Conservation (phyloP, 2,329 filamentous ascomycete species). For the Ophiostoma quercus region DNA sequence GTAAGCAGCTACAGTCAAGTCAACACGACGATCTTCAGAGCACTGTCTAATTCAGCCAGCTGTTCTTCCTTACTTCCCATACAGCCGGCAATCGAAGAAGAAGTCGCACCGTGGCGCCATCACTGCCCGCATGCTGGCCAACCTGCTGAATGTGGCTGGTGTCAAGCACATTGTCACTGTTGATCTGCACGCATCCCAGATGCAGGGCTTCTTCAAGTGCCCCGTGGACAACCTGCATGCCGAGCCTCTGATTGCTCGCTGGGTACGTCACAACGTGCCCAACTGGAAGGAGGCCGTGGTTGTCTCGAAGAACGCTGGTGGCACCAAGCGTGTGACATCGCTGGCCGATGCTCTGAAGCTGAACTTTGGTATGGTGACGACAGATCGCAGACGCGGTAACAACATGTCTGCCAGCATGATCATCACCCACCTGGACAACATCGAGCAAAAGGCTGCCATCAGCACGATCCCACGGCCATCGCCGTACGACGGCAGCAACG, state of each 20-base stretch:
- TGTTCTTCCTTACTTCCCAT: conserved; percentile 94
- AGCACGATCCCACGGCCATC: conserved; percentile 18
- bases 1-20: conserved; percentile 41
- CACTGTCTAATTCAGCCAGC: conserved; percentile 44
- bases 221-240: conserved; percentile 97
- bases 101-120: conserved; percentile 96
- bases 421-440: conserved; percentile 60
- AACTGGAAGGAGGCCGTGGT: conserved; percentile 90
- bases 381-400: conserved; percentile 61
- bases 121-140: conserved; percentile 94
- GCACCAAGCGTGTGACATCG: conserved; percentile 94
- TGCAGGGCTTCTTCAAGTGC: conserved; percentile 98
- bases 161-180: conserved; percentile 97
- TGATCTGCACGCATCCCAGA: conserved; percentile 94
- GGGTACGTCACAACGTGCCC: conserved; percentile 84
- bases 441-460: conserved; percentile 38
- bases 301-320: conserved; percentile 96
- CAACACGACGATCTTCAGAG: background rate
- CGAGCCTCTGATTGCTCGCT: conserved; percentile 88
- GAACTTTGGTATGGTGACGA: conserved; percentile 95
- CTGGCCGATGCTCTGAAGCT: conserved; percentile 92
- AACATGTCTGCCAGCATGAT: conserved; percentile 77
- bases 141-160: conserved; percentile 85
- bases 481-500: conserved; percentile 1
- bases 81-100: conserved; percentile 98